A percentile compares a stretch with the other conserved stretches of the same genome.
Conservation (phyloP, 73 alveolate genomes). For the Paramecium caudatum region DNA sequence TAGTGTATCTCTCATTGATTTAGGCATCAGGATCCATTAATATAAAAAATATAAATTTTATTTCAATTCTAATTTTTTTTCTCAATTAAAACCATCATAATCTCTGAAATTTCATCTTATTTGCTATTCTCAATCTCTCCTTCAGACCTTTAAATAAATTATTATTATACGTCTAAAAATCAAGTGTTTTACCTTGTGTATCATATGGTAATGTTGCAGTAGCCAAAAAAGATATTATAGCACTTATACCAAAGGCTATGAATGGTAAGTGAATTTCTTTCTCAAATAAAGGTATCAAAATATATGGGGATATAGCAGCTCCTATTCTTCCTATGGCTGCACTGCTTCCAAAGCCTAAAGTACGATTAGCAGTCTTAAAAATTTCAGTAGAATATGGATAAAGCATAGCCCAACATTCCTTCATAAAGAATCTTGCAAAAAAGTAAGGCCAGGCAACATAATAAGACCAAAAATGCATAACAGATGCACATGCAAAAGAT, state of each 20-base stretch:
- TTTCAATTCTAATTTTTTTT: conserved; percentile 61
- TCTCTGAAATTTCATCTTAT: conserved; percentile 32
- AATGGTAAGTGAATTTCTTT: conserved; percentile 57
- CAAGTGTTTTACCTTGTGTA: conserved; percentile 37
- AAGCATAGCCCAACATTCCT: conserved; percentile 74
- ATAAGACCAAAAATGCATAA: conserved; percentile 69
- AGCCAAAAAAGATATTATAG: background rate
- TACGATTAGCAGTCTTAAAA: conserved; percentile 63
- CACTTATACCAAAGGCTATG: conserved; percentile 52
- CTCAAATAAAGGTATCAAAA: conserved; percentile 61
- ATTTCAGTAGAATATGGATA: conserved; percentile 72
- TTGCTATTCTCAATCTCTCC: background rate
- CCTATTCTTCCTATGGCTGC: conserved; percentile 72
- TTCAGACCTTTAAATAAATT: background rate
- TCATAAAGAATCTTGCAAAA: conserved; percentile 75
- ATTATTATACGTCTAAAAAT: conserved; percentile 1
- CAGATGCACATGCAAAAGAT: conserved; percentile 51
- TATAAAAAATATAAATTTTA: conserved; percentile 47
- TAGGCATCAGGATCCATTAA: conserved; percentile 63
- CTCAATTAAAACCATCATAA: conserved; percentile 30
- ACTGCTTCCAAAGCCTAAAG: conserved; percentile 76
- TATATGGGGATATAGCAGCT: conserved; percentile 69
- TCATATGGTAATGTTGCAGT: conserved; percentile 33
- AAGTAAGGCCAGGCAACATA: conserved; percentile 59
- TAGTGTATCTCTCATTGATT: conserved; percentile 47